Percentiles rank a stretch among this genome's conserved stretches.
phyloP scores from a whole-genome alignment of 495 filamentous ascomycete species.

The Delitschia confertaspora region DNA sequence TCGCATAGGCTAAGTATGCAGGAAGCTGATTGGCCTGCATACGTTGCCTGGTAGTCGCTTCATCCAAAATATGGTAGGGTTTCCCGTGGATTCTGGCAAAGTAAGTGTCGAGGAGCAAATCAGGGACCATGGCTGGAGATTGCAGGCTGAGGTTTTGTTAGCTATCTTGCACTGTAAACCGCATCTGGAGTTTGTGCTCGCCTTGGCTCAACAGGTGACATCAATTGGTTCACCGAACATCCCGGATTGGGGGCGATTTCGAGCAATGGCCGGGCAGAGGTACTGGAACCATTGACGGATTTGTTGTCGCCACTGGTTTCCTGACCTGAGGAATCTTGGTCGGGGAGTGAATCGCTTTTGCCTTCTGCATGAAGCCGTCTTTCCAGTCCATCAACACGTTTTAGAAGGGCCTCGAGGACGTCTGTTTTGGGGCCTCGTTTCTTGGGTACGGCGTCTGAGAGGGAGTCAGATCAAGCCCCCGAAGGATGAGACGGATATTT shows the following conservation, averaged over 20 bases:
- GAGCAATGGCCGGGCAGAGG: constrained; percentile 17
- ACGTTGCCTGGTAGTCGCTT: constrained; percentile 57
- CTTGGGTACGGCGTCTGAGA: constrained; percentile 72
- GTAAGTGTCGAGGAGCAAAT: constrained; percentile 63
- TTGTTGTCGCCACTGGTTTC: constrained; percentile 9
- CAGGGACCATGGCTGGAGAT: constrained; percentile 22
- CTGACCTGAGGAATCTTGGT: constrained; percentile 14
- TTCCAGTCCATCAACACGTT: constrained; percentile 75
- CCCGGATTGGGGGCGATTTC: constrained; percentile 22
- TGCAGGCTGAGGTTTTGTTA: constrained; percentile 23
- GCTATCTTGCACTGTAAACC: constrained; percentile 5
- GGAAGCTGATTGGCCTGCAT: constrained; percentile 59
- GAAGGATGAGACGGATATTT: neutral
- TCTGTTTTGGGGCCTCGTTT: constrained; percentile 85
- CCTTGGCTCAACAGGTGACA: constrained; percentile 28
- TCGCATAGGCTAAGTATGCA: constrained; percentile 53
- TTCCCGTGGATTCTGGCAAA: constrained; percentile 70
- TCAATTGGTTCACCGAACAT: constrained; percentile 14
- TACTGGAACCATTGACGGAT: constrained; percentile 10
- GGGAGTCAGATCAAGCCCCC: constrained; percentile 7
- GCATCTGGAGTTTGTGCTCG: constrained; percentile 8
- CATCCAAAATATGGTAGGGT: constrained; percentile 69
- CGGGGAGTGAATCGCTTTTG: constrained; percentile 23
- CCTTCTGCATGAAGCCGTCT: constrained; percentile 52
- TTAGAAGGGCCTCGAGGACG: constrained; percentile 72